Evolutionary conservation across 2,329 filamentous ascomycete genomes (phyloP), one percentile per base, ranked within the genome.

Genomic region (Microdochium trichocladiopsis): DNA sequence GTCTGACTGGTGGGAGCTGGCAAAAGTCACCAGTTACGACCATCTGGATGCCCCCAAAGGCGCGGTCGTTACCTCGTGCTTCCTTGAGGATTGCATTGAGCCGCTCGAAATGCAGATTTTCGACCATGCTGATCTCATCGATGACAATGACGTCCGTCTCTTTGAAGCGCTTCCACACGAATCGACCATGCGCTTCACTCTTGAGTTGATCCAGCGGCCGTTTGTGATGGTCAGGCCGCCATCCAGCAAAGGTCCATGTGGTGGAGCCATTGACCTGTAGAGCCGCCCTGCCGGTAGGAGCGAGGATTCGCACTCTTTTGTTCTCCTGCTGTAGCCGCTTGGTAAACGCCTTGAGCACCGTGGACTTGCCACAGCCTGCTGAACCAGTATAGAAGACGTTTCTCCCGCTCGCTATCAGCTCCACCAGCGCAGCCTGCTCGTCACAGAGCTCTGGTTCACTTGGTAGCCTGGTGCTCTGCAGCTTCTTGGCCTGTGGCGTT

Each of bases 361-460:
- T 78, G 1, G 76, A 79, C 59, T 84, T 84, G 2, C 80, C 81
- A 47, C 74, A 78, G 1, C 83, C 83, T 14, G 82, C 83, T 0
- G 79, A 81, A 9, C 83, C 83, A 0, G 82, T 86, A 57, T 80
- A 86, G 60, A 86, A 87, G 10, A 86, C 78, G 51, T 86, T 86
- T 2, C 60, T 55, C 0, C 80, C 78, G 2, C 65, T 66, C 3
- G 72, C 53, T 24, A 84, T 80, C 0, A 79, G 64, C 1, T 80
- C 66, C 0, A 83, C 73, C 2, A 83, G 59, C 2, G 64, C 65
- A 10, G 66, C 61, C 58, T 82, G 76, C 57, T 81, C 77, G 5
- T 65, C 57, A 49, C 72, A 76, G 14, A 82, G 69, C 1, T 52
- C 22, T 2, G 65, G 66, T 49, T 64, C 62, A 3, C 49, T 36